Evolutionary conservation across 2,329 filamentous ascomycete species (phyloP).

Genomic region (Aspergillus sclerotialis): DNA sequence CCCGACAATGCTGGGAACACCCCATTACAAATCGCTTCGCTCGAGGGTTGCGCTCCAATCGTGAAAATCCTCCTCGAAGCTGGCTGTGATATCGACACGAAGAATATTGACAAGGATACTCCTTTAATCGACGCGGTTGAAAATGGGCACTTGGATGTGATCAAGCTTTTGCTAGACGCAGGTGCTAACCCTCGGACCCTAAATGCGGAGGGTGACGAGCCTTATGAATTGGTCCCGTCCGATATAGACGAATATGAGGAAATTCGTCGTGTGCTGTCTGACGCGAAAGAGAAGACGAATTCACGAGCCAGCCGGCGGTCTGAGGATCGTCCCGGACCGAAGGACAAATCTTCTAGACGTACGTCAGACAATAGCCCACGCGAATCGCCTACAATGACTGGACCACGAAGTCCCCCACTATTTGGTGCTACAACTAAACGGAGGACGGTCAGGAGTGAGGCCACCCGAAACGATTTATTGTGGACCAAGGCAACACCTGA

Average conservation of each 20-base stretch:
- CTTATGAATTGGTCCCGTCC: conserved; percentile 71
- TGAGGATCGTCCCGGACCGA: conserved; percentile 32
- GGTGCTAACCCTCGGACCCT: conserved; percentile 87
- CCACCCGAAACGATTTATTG: conserved; percentile 43
- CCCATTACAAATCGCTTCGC: conserved; percentile 83
- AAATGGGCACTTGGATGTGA: conserved; percentile 84
- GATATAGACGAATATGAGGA: conserved; percentile 72
- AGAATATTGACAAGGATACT: conserved; percentile 76
- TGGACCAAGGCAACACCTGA: conserved; percentile 46
- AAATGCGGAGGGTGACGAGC: conserved; percentile 88
- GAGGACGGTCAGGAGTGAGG: conserved; percentile 43
- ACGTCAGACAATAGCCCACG: conserved; percentile 40
- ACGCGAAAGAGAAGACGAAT: conserved; percentile 56
- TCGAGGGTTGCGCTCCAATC: conserved; percentile 80
- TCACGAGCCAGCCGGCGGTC: conserved; percentile 40
- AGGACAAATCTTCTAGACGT: conserved; percentile 34
- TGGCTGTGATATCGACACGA: conserved; percentile 75
- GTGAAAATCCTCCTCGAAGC: conserved; percentile 80
- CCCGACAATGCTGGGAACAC: conserved; percentile 95
- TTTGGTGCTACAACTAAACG: conserved; percentile 26
- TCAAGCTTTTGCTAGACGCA: conserved; percentile 73
- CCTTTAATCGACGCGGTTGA: conserved; percentile 94
- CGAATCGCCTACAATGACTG: conserved; percentile 35
- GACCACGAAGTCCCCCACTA: conserved; percentile 35
- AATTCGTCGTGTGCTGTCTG: conserved; percentile 63